phyloP scores from a whole-genome alignment of 371 early-diverging fungal species.

The Catenaria anguillulae region DNA sequence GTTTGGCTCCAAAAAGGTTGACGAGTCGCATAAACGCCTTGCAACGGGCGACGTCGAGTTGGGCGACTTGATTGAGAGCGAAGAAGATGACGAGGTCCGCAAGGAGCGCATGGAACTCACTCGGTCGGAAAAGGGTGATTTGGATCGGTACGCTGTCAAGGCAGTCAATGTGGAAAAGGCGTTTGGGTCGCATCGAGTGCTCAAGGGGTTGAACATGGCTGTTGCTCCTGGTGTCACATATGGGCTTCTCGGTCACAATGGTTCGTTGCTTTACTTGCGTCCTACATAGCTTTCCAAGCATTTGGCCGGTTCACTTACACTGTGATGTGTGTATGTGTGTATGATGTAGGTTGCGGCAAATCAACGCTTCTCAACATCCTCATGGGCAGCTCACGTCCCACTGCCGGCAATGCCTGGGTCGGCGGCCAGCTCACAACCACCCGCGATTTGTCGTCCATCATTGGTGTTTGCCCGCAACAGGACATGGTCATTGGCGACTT shows the following conservation, averaged over 20 bases:
- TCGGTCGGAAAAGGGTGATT: background rate
- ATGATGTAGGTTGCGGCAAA: no score
- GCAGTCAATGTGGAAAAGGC: background rate
- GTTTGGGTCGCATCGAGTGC: background rate
- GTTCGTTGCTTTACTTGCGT: background rate
- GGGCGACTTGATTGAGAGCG: background rate
- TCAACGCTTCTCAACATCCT: no score
- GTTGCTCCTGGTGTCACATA: background rate
- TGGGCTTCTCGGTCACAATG: background rate
- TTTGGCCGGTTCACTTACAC: no score
- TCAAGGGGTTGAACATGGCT: background rate
- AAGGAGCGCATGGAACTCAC: background rate
- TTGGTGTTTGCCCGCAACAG: conserved; percentile 29
- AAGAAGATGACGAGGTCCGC: background rate
- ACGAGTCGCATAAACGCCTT: background rate
- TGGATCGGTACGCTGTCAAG: background rate
- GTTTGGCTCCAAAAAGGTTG: background rate
- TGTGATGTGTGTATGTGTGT: no score
- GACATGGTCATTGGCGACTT: conserved; percentile 28
- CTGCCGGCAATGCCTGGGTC: no score
- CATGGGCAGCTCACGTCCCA: no score
- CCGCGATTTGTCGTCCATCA: background rate
- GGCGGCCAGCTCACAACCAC: no score
- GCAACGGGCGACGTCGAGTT: background rate
- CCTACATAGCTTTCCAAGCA: no score